A percentile compares a stretch with the other conserved stretches of the same genome.
phyloP scores from a whole-genome alignment of 2,329 filamentous ascomycete species.

The Tolypocladium paradoxum region DNA sequence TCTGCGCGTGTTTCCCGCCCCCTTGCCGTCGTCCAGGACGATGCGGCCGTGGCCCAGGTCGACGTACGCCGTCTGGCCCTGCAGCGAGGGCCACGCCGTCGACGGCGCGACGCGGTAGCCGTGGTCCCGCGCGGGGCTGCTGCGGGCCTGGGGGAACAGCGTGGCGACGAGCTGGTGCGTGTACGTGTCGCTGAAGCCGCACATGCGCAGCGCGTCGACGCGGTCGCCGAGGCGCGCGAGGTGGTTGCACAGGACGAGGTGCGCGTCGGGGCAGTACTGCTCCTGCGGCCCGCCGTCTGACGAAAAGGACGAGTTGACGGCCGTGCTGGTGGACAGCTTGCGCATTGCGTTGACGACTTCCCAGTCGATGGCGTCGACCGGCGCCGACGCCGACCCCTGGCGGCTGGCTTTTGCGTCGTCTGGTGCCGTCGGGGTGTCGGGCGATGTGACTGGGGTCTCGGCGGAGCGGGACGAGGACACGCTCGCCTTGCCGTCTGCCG shows the following conservation, averaged over 20 bases:
- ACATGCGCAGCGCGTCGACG: conserved; percentile 22
- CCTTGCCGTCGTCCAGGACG: conserved; percentile 2
- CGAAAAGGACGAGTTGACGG: background rate
- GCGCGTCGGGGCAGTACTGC: conserved; percentile 19
- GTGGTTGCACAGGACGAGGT: conserved; percentile 19
- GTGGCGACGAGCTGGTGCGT: conserved; percentile 14
- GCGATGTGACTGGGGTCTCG: background rate
- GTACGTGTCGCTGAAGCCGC: conserved; percentile 23
- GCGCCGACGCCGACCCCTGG: no score
- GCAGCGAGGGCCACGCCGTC: conserved; percentile 18
- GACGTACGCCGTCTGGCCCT: conserved; percentile 16
- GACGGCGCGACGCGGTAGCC: conserved; percentile 20
- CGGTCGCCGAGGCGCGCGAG: conserved; percentile 18
- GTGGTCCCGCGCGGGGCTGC: conserved; percentile 1
- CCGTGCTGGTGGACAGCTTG: background rate
- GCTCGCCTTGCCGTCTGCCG: background rate
- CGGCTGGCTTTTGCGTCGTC: background rate
- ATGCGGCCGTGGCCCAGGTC: conserved; percentile 13
- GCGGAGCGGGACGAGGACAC: background rate
- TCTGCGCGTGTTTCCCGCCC: conserved; percentile 6
- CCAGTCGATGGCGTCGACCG: conserved; percentile 1
- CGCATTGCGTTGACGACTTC: background rate
- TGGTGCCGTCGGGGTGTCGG: background rate
- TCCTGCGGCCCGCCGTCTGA: background rate
- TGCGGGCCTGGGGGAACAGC: conserved; percentile 11